Conservation (phyloP, 106 monocot genomes). For the Dendrobium huoshanense region DNA sequence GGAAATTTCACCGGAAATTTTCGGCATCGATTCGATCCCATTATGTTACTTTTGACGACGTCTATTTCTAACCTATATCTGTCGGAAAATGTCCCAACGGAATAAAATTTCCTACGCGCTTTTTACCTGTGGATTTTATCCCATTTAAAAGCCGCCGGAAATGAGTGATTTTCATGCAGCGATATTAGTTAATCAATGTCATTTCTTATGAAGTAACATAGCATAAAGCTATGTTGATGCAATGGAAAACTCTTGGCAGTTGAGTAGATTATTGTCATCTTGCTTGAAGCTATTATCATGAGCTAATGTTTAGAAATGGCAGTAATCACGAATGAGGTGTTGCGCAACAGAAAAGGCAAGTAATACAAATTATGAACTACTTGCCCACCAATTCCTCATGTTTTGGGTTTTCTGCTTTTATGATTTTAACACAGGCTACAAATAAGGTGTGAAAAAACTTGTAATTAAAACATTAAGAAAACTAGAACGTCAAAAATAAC, state of each 20-base stretch:
- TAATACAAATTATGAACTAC: not conserved
- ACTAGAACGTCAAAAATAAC: no score
- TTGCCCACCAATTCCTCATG: not conserved
- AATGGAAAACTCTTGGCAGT: not conserved
- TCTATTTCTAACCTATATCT: no score
- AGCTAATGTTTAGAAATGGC: not conserved
- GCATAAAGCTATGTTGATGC: not conserved
- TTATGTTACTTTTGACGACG: no score
- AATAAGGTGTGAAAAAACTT: not conserved
- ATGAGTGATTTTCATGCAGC: no score
- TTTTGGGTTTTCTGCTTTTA: not conserved
- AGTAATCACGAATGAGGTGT: not conserved
- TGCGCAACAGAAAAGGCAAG: not conserved
- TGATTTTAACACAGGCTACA: not conserved
- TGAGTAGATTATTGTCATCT: slow-evolving; percentile 1
- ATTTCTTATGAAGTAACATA: not conserved
- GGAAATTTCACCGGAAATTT: no score
- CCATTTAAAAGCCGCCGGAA: no score
- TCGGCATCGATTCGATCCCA: no score
- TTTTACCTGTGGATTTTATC: no score
- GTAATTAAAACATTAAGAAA: not conserved
- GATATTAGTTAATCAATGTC: not conserved
- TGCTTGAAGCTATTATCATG: not conserved
- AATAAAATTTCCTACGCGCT: no score
- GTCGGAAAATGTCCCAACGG: no score